phyloP scores from a whole-genome alignment of 2,329 filamentous ascomycete genomes.

The Ceratocystis lukuohia region DNA sequence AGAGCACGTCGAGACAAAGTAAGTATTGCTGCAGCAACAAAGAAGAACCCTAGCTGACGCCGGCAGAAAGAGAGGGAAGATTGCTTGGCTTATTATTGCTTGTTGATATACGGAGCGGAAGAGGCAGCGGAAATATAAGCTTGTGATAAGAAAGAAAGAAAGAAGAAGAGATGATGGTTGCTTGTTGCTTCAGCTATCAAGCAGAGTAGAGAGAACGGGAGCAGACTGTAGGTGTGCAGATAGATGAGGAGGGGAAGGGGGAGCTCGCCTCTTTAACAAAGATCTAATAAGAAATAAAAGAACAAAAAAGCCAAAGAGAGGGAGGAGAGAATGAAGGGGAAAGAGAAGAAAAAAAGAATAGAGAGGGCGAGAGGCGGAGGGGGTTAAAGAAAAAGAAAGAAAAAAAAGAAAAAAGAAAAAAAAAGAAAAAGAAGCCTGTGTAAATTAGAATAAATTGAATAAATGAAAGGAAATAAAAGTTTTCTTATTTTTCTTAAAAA shows the following conservation, averaged over 20 bases:
- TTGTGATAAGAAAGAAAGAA: conserved; percentile 8
- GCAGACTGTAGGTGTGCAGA: too few species aligned
- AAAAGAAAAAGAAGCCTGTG: neutral
- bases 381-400: neutral
- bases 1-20: neutral
- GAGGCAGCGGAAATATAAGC: neutral
- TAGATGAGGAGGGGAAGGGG: neutral
- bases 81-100: neutral
- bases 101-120: neutral
- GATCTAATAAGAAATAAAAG: conserved; percentile 5
- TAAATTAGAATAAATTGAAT: neutral
- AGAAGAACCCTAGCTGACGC: neutral
- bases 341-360: neutral
- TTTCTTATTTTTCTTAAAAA: neutral
- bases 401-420: neutral
- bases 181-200: neutral
- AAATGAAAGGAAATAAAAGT: neutral
- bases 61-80: neutral
- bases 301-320: neutral
- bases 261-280: neutral
- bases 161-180: neutral
- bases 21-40: neutral
- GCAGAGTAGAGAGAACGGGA: too few species aligned
- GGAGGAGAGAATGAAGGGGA: neutral
- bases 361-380: neutral